Evolutionary conservation across 441 rosid genomes (phyloP), one percentile per base, ranked within the genome.

Genomic region (Breynia disticha): DNA sequence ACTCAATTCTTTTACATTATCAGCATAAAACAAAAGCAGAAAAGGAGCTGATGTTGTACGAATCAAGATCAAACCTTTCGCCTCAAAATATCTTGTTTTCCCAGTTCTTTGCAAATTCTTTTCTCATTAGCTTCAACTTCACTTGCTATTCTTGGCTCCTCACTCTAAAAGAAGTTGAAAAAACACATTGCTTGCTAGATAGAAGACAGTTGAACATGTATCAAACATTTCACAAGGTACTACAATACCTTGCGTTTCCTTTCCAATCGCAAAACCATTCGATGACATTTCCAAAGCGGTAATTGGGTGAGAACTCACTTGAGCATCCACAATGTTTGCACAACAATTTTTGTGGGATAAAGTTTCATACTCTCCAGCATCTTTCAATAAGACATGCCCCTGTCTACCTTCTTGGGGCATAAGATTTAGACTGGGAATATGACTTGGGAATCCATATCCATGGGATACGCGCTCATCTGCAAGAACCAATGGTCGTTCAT

Each of bases 51-150:
- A 19, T 14, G 53, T 59, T n/a, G 55, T 19, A 17, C 46, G 55
- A 56, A 50, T 57, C 53, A 51, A 53, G 5, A 42, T 11, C 35
- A 38, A 37, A 79, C 98, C 98, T 83, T 90, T 67, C 90, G 79
- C 64, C 88, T 83, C 69, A 90, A 39, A 58, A 80, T 71, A 69
- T 87, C 95, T 77, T 80, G 95, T 73, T 73, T 90, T 72, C 87
- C 94, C 52, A 90, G 84, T 78, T 90, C 98, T 63, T 82, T 90
- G 19, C 83, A 64, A 32, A 87, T 81, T 70, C 95, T 83, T 73
- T 78, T 85, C 74, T 83, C 96, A 57, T 87, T 80, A 35, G 84
- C 93, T 68, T 90, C 96, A 54, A 78, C 79, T 75, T 90, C 96
- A 16, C 84, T 80, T 42, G 84, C 70, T 57, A 87, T 80, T 74